Evolutionary conservation across 78 protist genomes (phyloP), one percentile per base, ranked within the genome.

Genomic region (Dictyostelium citrinum): DNA sequence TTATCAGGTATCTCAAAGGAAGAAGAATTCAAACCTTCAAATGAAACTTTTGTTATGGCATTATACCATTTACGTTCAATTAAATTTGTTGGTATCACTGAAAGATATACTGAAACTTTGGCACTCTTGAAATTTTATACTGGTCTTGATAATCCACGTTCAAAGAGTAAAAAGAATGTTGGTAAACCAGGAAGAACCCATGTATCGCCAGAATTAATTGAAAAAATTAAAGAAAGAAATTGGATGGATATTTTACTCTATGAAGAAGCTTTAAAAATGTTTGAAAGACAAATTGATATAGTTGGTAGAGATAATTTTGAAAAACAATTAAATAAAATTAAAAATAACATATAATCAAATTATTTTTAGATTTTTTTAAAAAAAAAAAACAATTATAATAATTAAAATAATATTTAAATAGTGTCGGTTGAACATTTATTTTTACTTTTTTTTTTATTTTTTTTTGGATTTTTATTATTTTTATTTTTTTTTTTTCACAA

Each of bases 211-310:
- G 17, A 64, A 29, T 39, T 71, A 20, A 70, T 64, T 39, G 78
- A 37, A 67, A 12, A 24, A 64, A 64, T 64, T 27, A 64, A 64
- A 64, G 39, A 64, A 64, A 64, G 72, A 24, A 64, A 64, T 64
- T 64, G 72, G 72, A 64, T 64, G 72, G 91, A 84, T 74, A 55
- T 84, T 16, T 5, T 16, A 29, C n/a, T 74, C 7, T 84, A 84
- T 16, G 49, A 84, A 55, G 82, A 74, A 14, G 91, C 91, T 22
- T 22, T 55, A 12, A 51, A 33, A 74, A 84, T 84, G 58, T 84
- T 84, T 51, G 76, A 84, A 39, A 84, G 74, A 84, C 82, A 84
- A 74, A 31, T 84, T 3, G 91, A 84, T 51, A 74, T 74, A 0
- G 91, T 84, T 46, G 91, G 91, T 37, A 77, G 75, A 45, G 70